Conservation (phyloP, 176 grass and related monocot species). For the Cenchrus americanus region DNA sequence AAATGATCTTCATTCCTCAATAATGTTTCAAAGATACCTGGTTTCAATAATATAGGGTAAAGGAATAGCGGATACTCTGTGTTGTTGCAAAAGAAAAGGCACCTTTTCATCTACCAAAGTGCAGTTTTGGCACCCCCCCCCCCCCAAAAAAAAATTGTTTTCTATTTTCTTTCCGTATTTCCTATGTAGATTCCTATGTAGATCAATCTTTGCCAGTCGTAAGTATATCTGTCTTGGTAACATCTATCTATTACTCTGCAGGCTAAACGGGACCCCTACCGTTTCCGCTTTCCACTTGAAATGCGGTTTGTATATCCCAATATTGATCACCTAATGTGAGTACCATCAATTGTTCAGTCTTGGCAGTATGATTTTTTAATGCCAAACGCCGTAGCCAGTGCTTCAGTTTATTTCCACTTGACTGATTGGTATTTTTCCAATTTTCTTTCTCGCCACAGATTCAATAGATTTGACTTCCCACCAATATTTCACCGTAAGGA, state of each 20-base stretch:
- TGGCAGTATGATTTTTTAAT: conserved; percentile 21
- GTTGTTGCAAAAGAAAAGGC: not conserved
- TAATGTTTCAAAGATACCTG: conserved; percentile 14
- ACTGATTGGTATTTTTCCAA: not conserved
- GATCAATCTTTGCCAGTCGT: not conserved
- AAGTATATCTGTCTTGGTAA: not conserved
- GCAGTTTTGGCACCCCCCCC: not conserved
- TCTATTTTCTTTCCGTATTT: not conserved
- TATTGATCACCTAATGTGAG: conserved; percentile 96
- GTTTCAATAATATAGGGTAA: conserved; percentile 8
- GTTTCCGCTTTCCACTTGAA: conserved; percentile 93
- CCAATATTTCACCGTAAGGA: conserved; percentile 94
- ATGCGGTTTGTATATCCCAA: conserved; percentile 92
- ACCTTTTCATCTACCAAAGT: conserved; percentile 2
- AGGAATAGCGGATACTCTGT: not conserved
- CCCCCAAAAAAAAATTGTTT: not conserved
- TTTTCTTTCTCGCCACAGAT: conserved; percentile 59
- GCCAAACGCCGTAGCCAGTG: not conserved
- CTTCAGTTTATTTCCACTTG: conserved; percentile 29
- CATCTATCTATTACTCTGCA: conserved; percentile 48
- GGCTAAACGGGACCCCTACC: conserved; percentile 92
- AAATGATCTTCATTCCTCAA: conserved; percentile 37
- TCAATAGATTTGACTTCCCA: conserved; percentile 93
- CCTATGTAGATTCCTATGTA: not conserved
- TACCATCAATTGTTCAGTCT: not conserved